phyloP scores from a whole-genome alignment of 371 early-diverging fungal species.

The Apophysomyces variabilis region DNA sequence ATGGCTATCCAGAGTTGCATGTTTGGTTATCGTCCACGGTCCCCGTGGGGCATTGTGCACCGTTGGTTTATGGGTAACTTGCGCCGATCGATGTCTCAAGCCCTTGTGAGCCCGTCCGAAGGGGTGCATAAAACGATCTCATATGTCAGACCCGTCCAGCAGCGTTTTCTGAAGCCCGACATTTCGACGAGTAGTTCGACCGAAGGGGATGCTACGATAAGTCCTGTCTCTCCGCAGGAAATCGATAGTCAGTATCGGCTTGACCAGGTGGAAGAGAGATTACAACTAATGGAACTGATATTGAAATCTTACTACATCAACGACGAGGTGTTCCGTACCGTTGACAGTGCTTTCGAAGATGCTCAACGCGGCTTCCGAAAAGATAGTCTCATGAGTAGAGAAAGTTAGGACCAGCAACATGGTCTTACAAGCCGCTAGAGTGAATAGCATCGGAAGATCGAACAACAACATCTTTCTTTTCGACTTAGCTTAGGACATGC shows the following conservation, averaged over 20 bases:
- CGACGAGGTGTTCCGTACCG: constrained; percentile 34
- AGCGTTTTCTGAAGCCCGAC: constrained; percentile 14
- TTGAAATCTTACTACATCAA: constrained; percentile 42
- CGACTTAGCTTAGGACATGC: background rate
- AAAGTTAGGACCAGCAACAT: constrained; percentile 71
- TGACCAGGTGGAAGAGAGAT: constrained; percentile 32
- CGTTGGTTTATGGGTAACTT: constrained; percentile 35
- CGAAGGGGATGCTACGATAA: constrained; percentile 2
- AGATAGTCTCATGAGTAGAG: constrained; percentile 37
- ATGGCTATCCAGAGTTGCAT: constrained; percentile 28
- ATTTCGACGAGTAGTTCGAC: background rate
- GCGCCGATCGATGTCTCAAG: constrained; percentile 24
- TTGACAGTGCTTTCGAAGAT: constrained; percentile 29
- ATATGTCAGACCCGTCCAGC: constrained; percentile 36
- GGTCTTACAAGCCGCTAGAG: constrained; percentile 21
- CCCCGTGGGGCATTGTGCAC: constrained; percentile 41
- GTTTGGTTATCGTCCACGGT: constrained; percentile 41
- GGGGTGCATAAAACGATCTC: constrained; percentile 25
- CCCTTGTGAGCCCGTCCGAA: constrained; percentile 26
- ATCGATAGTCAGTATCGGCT: constrained; percentile 23
- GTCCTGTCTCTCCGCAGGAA: constrained; percentile 1
- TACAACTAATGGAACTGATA: constrained; percentile 39
- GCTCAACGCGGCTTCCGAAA: background rate
- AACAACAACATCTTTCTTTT: no score
- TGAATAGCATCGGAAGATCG: constrained; percentile 56